Evolutionary conservation across 306 rosid species (phyloP).

Genomic region (Trifolium repens): DNA sequence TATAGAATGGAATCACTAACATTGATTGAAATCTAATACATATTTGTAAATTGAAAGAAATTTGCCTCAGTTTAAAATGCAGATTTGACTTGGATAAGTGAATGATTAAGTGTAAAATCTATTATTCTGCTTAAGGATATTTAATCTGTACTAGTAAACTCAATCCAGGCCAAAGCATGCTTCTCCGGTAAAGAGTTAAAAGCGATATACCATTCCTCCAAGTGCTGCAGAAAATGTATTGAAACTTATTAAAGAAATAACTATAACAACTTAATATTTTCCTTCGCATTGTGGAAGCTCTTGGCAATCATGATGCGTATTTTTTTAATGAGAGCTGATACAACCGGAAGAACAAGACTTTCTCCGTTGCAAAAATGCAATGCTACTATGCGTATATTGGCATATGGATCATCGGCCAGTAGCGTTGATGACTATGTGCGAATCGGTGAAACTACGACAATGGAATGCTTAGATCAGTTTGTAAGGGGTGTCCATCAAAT

Average conservation of each 20-base stretch:
- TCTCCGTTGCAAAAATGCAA: too few species aligned
- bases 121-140: conserved; percentile 13
- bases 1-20: conserved; percentile 42
- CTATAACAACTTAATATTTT: background rate
- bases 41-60: conserved; percentile 4
- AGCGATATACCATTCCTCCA: conserved; percentile 93
- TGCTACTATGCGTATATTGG: too few species aligned
- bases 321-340: too few species aligned
- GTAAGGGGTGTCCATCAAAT: too few species aligned
- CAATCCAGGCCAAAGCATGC: conserved; percentile 85
- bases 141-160: conserved; percentile 76
- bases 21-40: background rate
- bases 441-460: too few species aligned
- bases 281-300: too few species aligned
- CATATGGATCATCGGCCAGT: too few species aligned
- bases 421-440: too few species aligned
- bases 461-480: too few species aligned
- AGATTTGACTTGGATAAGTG: background rate
- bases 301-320: too few species aligned
- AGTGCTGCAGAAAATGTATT: conserved; percentile 60
- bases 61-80: background rate
- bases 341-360: too few species aligned
- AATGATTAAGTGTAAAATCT: background rate
- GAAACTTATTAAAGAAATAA: background rate
- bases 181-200: conserved; percentile 78